Evolutionary conservation across 768 basidiomycete species (phyloP), one percentile per base, ranked within the genome.

Genomic region (Infundibulicybe gibba): DNA sequence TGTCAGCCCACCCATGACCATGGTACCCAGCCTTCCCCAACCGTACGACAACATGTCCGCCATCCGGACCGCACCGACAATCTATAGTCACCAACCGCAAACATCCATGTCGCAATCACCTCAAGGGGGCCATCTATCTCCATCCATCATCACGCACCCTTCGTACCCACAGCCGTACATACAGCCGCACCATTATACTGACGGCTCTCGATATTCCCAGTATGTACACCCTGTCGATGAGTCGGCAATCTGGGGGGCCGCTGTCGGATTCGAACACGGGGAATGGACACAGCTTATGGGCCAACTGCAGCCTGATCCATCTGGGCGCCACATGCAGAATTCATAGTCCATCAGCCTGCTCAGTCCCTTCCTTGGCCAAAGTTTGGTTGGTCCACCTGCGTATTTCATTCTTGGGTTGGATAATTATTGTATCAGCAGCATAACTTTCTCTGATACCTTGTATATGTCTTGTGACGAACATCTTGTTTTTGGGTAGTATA

Each of bases 191-290:
- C 67, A 67, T 20, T 77, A 75, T 56, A 51, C 58, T 12, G 72
- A 74, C 52, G 50, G 62, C 6, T 40, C 61, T 13, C 65, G 75
- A 39, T 79, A 78, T 52, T 46, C 63, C 13, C 65, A 68, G 39
- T 76, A 77, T 52, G 64, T 74, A 31, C 76, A 80, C 46, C 74
- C 79, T 20, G 74, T 78, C 39, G 84, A 83, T 49, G 82, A 85
- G 52, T 67, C 73, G 32, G 71, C 71, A 30, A 83, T 88, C 72
- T 90, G 87, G 87, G 86, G 86, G 37, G 76, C 86, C 13, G 77
- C 82, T 32, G 76, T 83, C 42, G 84, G 84, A 14, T 85, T 90
- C 58, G 86, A 80, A 47, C 83, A 86, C 53, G 80, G 81, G 34
- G 88, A 90, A 64, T 90, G 88, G 84, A 72, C 68, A 34, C 71